phyloP scores from a whole-genome alignment of 2,329 filamentous ascomycete genomes.

The Zymoseptoria ardabiliae region DNA sequence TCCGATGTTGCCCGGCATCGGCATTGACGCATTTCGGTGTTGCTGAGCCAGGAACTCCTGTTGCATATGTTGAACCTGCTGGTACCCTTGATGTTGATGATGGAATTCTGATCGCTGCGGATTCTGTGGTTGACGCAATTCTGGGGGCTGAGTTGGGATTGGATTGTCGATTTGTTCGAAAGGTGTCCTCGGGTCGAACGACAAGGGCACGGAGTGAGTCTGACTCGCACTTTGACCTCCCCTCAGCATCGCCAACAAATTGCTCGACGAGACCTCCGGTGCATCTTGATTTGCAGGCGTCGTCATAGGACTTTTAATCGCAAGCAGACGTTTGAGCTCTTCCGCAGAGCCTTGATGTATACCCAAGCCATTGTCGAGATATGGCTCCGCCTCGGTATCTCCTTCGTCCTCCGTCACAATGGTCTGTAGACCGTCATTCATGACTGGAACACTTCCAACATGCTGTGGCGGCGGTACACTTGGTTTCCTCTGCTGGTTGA shows the following conservation, averaged over 20 bases:
- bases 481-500: conserved; percentile 72
- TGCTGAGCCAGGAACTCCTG: conserved; percentile 30
- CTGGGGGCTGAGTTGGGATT: conserved; percentile 45
- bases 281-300: conserved; percentile 28
- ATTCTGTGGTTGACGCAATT: conserved; percentile 49
- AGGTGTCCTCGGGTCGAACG: conserved; percentile 33
- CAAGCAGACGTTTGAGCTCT: conserved; percentile 47
- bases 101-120: conserved; percentile 38
- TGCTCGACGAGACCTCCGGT: conserved; percentile 37
- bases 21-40: conserved; percentile 13
- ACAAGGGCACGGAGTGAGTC: conserved; percentile 12
- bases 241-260: conserved; percentile 51
- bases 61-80: conserved; percentile 33
- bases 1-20: conserved; percentile 7
- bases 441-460: conserved; percentile 8
- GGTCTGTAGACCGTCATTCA: conserved; percentile 9
- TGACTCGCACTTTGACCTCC: conserved; percentile 26
- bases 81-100: conserved; percentile 45
- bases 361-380: conserved; percentile 9
- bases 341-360: conserved; percentile 16
- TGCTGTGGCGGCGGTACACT: conserved; percentile 35
- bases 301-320: conserved; percentile 32
- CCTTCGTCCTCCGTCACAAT: conserved; percentile 16
- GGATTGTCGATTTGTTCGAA: conserved; percentile 45
- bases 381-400: conserved; percentile 9